These are phyloP conservation scores for Volvariella surrecta DNA, from an alignment of 1,284 basidiomycete species.

Conservation along the genomic window DNA sequence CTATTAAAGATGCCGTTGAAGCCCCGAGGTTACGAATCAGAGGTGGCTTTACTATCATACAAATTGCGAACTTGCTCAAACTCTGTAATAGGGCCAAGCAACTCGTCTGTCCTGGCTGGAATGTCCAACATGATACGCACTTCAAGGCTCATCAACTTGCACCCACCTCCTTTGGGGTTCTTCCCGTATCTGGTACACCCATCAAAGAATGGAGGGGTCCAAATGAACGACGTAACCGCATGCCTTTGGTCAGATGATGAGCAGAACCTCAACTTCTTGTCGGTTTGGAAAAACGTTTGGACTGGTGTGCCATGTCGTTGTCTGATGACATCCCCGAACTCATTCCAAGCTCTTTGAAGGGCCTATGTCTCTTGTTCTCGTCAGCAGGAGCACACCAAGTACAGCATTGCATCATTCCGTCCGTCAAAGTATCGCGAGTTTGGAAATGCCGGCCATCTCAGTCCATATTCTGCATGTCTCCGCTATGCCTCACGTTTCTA, in stretches of 20 bases:
- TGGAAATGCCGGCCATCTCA: constrained; percentile 22
- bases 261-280: constrained; percentile 23
- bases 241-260: constrained; percentile 42
- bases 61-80: no score
- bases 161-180: no score
- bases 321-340: constrained; percentile 3
- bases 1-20: constrained; percentile 17
- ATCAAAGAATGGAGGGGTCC: constrained; percentile 2
- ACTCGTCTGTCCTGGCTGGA: no score
- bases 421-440: constrained; percentile 18
- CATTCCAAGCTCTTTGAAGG: constrained; percentile 23
- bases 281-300: constrained; percentile 36
- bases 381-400: constrained; percentile 23
- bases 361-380: constrained; percentile 39
- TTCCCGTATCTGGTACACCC: constrained; percentile 8
- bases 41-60: constrained; percentile 5
- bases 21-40: constrained; percentile 11
- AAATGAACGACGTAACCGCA: constrained; percentile 25
- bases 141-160: no score
- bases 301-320: constrained; percentile 25
- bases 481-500: constrained; percentile 27
- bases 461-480: constrained; percentile 41
- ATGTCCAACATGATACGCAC: no score
- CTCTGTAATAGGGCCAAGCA: no score
- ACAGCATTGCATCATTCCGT: constrained; percentile 16